Base-by-base conservation (phyloP, 176 grass and related monocot species). In the Carex myosuroides region DNA sequence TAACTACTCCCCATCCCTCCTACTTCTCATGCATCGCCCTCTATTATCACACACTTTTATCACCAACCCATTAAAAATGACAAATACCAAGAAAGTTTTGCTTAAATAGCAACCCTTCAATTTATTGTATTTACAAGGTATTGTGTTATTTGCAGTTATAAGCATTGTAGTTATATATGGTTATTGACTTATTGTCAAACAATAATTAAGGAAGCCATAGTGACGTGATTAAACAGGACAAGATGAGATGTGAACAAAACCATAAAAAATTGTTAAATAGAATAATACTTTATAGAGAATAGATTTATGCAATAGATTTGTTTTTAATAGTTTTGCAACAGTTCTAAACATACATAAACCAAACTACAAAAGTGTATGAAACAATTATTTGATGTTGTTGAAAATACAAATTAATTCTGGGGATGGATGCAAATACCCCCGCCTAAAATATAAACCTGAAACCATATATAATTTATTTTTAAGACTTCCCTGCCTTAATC, bases 1-100 rank as follows among this genome's bases (percentile, higher is more conserved):
- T 83, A 83, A 83, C 81, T 13, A 68, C 62, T 52, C 39, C n/a
- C 39, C 80, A 53, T 67, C 5, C 13, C 80, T 77, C 80, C 62
- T 53, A 17, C 60, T 82, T 82, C 80, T 83, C 41, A 81, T 81
- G 50, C 35, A 81, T 57, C 57, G 22, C 20, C 21, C n/a, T 50
- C 4, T 73, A 11, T 64, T 30, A 30, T 33, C 13, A 39, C 48
- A 64, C 39, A 22, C 6, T 64, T 52, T 83, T 24, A 22, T 83
- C 81, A 83, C 62, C 81, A 69, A 69, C 58, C 42, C 3, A 68
- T 69, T 29, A 35, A 57, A 33, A 13, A 44, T 26, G 16, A 54
- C 59, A 83, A 35, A 54, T 64, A 53, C 58, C 60, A 29, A 17
- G 53, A 33, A 32, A 24, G 1, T 44, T 58, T 81, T 46, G 0